phyloP scores from a whole-genome alignment of 208 protist genomes.

The Trypanosoma conorhini region DNA sequence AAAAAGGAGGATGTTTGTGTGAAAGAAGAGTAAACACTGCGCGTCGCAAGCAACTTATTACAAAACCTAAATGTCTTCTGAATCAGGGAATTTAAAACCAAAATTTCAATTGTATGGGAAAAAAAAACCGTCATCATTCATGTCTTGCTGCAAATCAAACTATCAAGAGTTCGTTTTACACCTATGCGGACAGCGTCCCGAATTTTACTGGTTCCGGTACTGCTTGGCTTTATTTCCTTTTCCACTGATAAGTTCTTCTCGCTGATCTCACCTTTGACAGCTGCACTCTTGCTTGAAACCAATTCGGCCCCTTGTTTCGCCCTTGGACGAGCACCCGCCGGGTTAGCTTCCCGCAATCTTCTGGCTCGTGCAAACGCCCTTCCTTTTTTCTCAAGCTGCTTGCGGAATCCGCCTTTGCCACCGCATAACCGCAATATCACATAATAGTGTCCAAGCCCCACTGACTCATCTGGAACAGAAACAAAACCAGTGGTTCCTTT shows the following conservation, averaged over 20 bases:
- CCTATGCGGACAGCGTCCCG: constrained; percentile 28
- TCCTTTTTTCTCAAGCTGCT: constrained; percentile 86
- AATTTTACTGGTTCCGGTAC: constrained; percentile 4
- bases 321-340: neutral
- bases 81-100: neutral
- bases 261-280: neutral
- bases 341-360: constrained; percentile 33
- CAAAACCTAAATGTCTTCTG: neutral
- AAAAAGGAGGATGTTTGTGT: too few relatives aligned
- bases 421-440: constrained; percentile 32
- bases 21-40: too few relatives aligned
- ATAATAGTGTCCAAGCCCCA: constrained; percentile 10
- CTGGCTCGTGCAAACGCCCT: constrained; percentile 72
- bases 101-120: neutral
- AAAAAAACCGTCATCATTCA: neutral
- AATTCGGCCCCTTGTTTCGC: neutral
- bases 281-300: neutral
- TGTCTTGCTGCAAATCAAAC: neutral
- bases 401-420: constrained; percentile 83
- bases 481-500: neutral
- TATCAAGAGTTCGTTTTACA: constrained; percentile 17
- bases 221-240: neutral
- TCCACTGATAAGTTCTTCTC: neutral
- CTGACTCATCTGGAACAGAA: constrained; percentile 10
- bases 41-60: too few relatives aligned